These are phyloP conservation scores for Neurospora sp. DNA, from an alignment of 495 filamentous ascomycete species.

Conservation along the genomic window DNA sequence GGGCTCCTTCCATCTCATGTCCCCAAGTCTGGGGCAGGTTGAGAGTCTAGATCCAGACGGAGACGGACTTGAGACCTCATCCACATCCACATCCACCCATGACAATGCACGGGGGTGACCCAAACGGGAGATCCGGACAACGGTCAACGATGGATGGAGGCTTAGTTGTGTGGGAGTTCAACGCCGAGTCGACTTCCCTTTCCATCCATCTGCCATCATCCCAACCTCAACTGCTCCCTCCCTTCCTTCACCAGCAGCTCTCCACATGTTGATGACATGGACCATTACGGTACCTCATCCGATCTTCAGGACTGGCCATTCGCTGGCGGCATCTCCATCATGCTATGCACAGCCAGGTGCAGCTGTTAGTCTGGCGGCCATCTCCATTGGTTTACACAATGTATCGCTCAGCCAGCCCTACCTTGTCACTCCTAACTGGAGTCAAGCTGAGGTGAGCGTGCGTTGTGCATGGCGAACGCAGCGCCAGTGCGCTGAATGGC, in stretches of 20 bases:
- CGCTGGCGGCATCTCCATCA: background rate
- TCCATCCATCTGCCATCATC: background rate
- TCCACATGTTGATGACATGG: background rate
- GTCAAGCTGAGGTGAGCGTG: background rate
- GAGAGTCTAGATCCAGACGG: background rate
- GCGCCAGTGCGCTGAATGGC: background rate
- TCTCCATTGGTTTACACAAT: background rate
- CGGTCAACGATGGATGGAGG: background rate
- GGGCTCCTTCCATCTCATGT: background rate
- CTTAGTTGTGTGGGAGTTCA: background rate
- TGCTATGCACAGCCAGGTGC: background rate
- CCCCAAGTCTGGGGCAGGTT: background rate
- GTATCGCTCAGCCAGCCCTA: background rate
- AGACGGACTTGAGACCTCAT: background rate
- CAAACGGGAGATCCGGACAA: background rate
- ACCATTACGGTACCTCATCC: background rate
- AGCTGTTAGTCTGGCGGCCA: background rate
- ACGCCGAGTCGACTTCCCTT: background rate
- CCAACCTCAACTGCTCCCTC: background rate
- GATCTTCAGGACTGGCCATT: background rate
- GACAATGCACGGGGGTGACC: background rate
- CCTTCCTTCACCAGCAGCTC: conserved; percentile 1
- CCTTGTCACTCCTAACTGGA: background rate
- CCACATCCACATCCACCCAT: background rate
- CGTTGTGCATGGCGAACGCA: background rate